phyloP scores from a whole-genome alignment of 129 eudicot species.

The Mikania micrantha region DNA sequence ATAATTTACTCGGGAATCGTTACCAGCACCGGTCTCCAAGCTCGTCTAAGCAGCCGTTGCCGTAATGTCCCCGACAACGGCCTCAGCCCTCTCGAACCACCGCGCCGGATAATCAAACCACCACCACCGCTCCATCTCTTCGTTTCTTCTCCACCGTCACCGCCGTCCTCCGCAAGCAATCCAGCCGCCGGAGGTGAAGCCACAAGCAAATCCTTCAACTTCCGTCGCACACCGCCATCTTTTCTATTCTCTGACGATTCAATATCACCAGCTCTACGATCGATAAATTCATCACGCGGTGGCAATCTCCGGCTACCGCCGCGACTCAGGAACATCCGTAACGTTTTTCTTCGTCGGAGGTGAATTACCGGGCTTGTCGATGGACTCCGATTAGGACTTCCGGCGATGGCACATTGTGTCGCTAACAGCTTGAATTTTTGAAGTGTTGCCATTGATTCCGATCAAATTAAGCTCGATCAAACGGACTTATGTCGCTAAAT shows the following conservation, averaged over 20 bases:
- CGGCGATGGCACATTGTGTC: constrained; percentile 70
- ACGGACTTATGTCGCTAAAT: background rate
- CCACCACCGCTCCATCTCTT: constrained; percentile 25
- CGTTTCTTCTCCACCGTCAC: constrained; percentile 16
- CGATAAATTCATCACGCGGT: constrained; percentile 27
- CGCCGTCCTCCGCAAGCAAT: constrained; percentile 20
- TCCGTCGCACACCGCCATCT: constrained; percentile 37
- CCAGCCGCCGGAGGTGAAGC: constrained; percentile 52
- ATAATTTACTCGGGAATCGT: constrained; percentile 55
- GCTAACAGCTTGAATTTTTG: constrained; percentile 81
- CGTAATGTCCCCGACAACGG: constrained; percentile 63
- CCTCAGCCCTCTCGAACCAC: constrained; percentile 39
- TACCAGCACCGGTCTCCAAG: constrained; percentile 84
- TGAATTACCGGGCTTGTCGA: constrained; percentile 73
- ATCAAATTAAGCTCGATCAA: constrained; percentile 4
- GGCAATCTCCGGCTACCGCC: constrained; percentile 32
- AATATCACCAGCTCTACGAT: constrained; percentile 21
- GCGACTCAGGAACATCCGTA: constrained; percentile 70
- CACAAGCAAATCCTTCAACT: constrained; percentile 75
- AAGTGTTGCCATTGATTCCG: constrained; percentile 50
- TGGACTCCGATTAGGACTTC: constrained; percentile 84
- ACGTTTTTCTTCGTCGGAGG: constrained; percentile 80
- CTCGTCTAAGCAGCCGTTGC: constrained; percentile 71
- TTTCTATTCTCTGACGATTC: constrained; percentile 37
- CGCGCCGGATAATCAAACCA: constrained; percentile 29